Conservation (phyloP, 2,329 filamentous ascomycete genomes). For the Aspergillus jensenii region DNA sequence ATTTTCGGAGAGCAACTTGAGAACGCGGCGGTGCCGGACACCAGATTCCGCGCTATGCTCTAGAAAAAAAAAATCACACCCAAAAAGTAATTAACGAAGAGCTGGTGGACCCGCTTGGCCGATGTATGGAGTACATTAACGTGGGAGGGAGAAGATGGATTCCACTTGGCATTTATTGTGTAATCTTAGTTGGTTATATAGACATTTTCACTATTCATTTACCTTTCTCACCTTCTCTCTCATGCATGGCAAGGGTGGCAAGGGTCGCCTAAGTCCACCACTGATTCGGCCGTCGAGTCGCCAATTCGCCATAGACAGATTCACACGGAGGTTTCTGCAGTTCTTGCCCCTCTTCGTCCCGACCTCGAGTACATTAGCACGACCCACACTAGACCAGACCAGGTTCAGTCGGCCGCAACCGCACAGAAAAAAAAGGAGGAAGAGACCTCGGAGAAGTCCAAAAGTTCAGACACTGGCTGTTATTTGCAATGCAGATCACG, state of each 20-base stretch:
- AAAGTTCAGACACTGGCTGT: background rate
- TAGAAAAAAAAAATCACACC: constrained; percentile 14
- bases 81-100: background rate
- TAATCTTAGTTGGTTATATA: constrained; percentile 8
- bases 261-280: background rate
- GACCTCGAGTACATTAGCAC: background rate
- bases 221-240: background rate
- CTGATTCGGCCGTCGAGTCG: too few species aligned
- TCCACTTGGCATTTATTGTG: constrained; percentile 3
- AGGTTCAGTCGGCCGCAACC: background rate
- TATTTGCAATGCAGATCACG: background rate
- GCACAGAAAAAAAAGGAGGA: background rate
- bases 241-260: background rate
- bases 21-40: constrained; percentile 32
- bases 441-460: background rate
- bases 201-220: background rate
- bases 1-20: constrained; percentile 60
- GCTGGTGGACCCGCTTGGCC: constrained; percentile 10
- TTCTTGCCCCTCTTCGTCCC: background rate
- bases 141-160: constrained; percentile 6
- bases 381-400: constrained; percentile 1
- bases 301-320: too few species aligned
- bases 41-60: constrained; percentile 34
- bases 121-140: constrained; percentile 9
- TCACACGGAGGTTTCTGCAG: background rate